These are phyloP conservation scores for Ceratocystis ficicola DNA, from an alignment of 2,329 filamentous ascomycete genomes.

Conservation along the genomic window DNA sequence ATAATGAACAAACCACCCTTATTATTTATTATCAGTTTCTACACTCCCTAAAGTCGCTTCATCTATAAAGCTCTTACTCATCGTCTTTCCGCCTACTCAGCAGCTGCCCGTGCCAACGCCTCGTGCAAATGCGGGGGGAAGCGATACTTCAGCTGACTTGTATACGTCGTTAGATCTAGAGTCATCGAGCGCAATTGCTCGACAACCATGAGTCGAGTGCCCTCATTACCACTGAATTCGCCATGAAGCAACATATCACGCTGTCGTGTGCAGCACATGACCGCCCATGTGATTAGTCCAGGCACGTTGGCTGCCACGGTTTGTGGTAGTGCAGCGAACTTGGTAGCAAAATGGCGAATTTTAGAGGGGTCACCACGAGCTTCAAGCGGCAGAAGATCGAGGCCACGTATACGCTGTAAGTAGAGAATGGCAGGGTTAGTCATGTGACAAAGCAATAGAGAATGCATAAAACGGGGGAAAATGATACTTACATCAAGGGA, in stretches of 20 bases:
- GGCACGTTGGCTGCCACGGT: conserved; percentile 82
- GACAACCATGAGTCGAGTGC: conserved; percentile 50
- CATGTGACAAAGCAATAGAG: too few species aligned
- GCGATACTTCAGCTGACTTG: conserved; percentile 76
- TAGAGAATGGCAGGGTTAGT: neutral
- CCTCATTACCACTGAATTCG: conserved; percentile 62
- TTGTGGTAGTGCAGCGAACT: conserved; percentile 65
- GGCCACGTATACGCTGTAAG: conserved; percentile 53
- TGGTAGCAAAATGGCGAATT: conserved; percentile 69
- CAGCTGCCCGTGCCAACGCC: conserved; percentile 68
- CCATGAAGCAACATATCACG: conserved; percentile 57
- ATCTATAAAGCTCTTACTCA: neutral
- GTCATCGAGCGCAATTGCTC: conserved; percentile 67
- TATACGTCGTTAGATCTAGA: conserved; percentile 86
- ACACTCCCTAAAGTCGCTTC: too few species aligned
- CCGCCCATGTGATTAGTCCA: conserved; percentile 85
- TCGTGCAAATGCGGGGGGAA: conserved; percentile 81
- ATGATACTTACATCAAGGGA: conserved; percentile 42
- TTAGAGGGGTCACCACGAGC: conserved; percentile 61
- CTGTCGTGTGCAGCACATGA: conserved; percentile 71
- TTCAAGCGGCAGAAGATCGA: conserved; percentile 69
- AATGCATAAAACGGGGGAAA: too few species aligned
- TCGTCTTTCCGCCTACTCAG: conserved; percentile 39
- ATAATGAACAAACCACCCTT: too few species aligned
- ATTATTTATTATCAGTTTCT: too few species aligned